Conservation (phyloP, 345 rosid species). For the Brassica cretica region DNA sequence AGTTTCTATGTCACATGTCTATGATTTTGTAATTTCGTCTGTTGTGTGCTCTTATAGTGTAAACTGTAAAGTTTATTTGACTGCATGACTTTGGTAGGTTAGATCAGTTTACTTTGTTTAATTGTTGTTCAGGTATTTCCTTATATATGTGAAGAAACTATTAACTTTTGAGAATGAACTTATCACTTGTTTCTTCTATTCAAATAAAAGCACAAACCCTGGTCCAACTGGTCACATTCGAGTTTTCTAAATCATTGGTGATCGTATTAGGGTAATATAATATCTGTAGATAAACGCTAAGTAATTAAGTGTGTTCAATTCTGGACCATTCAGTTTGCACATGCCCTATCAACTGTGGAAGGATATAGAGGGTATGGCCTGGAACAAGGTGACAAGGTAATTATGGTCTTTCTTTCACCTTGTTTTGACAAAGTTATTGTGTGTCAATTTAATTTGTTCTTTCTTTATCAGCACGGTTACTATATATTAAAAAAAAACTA, state of each 20-base stretch:
- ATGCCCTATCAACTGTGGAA: conserved; percentile 55
- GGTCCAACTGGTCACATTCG: not conserved
- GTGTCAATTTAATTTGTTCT: not conserved
- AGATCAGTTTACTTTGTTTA: not conserved
- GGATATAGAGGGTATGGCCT: conserved; percentile 42
- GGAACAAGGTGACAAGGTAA: conserved; percentile 40
- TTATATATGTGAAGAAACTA: not conserved
- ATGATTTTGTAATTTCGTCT: not conserved
- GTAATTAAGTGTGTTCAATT: conserved; percentile 2
- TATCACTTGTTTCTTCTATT: not conserved
- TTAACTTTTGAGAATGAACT: not conserved
- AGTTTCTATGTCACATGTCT: not conserved
- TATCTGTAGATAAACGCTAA: not conserved
- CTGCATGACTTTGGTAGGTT: conserved; percentile 7
- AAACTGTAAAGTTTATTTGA: not conserved
- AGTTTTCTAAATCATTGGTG: not conserved
- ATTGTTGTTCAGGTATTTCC: not conserved
- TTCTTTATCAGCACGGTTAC: not conserved
- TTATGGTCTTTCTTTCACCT: not conserved
- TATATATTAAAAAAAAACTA: not conserved
- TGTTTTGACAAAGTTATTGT: not conserved
- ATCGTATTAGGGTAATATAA: not conserved
- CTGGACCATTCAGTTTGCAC: conserved; percentile 51
- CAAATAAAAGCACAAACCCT: not conserved
- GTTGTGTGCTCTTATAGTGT: not conserved